Conservation (phyloP, 352 stramenopile genomes). For the Pythium rhizo-oryzae region DNA sequence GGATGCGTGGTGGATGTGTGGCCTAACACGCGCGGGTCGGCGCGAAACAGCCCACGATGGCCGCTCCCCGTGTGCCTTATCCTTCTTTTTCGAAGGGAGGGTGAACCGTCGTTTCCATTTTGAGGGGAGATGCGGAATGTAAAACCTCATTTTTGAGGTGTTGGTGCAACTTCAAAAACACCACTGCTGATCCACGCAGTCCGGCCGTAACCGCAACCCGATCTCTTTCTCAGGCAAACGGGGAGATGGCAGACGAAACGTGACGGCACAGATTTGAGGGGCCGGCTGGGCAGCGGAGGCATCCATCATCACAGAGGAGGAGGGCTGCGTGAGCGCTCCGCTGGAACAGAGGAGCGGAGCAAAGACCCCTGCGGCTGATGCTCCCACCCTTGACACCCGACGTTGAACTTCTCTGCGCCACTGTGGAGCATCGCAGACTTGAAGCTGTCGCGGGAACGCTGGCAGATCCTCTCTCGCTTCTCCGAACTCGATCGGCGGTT, state of each 20-base stretch:
- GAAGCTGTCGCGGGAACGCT: conserved; percentile 11
- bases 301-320: conserved; percentile 9
- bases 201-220: conserved; percentile 10
- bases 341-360: too few species aligned
- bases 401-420: conserved; percentile 13
- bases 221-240: conserved; percentile 10
- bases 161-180: conserved; percentile 23
- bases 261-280: not conserved
- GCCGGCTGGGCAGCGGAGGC: not conserved
- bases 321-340: too few species aligned
- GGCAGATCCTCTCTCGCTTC: not conserved
- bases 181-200: not conserved
- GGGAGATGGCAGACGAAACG: conserved; percentile 7
- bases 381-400: not conserved
- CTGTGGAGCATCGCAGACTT: conserved; percentile 20
- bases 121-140: not conserved
- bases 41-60: conserved; percentile 11
- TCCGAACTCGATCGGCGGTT: not conserved
- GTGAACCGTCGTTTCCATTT: not conserved
- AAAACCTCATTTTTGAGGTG: conserved; percentile 16
- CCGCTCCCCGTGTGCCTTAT: not conserved
- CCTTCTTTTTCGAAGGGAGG: conserved; percentile 10
- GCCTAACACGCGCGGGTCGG: conserved; percentile 3
- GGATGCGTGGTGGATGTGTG: not conserved
- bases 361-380: too few species aligned